Evolutionary conservation across 805 yeast species (phyloP), one percentile per base, ranked within the genome.

Genomic region (Candida coquimbonensis): DNA sequence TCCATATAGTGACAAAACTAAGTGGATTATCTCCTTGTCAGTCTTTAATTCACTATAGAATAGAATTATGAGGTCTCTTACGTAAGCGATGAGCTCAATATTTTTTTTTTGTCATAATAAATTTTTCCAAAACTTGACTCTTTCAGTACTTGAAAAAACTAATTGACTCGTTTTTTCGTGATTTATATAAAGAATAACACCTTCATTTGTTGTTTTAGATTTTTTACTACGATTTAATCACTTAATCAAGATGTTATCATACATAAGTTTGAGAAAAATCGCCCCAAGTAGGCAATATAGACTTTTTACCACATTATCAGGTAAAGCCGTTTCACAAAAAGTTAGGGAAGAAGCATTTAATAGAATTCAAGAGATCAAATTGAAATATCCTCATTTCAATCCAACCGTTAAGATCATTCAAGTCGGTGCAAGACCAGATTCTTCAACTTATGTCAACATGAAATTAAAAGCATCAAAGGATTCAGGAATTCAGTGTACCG

Each of bases 341-440:
- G 67, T 76, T 40, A 68, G 77, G 55, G 54, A 61, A n/a, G 64
- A 72, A 21, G 74, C 78, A 1, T 63, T 59, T 41, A 57, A 55
- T 3, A 67, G 63, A 43, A 64, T 69, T n/a, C 55, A 60, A 46
- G 38, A 52, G 11, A 60, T 68, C 40, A 59, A 59, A 46, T 9
- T 49, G 11, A 61, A 66, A 32, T 70, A 75, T 52, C 74, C 81
- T 14, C 69, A 68, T 40, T 84, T 85, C 64, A 67, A 70, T 51
- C 93, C 95, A 29, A 73, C 70, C 38, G 69, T 86, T 58, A 70
- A 80, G 49, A 85, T 86, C 52, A 70, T 86, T 52, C 98, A 91
- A 67, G 95, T 91, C 32, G 97, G 98, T 38, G 74, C 72, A 43
- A 75, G 97, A 51, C 91, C 91, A 29, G 99, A 91, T 62, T 87